Evolutionary conservation across 1,139 yeast genomes (phyloP).

Genomic region (Nakaseomyces nivariensis): DNA sequence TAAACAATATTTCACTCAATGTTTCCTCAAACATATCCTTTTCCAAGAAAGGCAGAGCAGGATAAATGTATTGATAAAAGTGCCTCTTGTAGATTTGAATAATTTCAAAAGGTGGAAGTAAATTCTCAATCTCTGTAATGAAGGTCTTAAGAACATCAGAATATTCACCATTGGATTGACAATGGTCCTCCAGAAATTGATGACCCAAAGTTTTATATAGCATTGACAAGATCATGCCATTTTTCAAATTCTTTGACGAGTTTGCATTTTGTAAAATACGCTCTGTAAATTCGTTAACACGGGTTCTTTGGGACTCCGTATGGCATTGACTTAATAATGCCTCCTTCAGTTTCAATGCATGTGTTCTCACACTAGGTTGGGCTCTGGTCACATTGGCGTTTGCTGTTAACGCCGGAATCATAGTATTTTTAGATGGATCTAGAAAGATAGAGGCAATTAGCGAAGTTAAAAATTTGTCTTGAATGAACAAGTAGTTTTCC

Average conservation of each 20-base stretch:
- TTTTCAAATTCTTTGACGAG: conserved; percentile 16
- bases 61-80: conserved; percentile 16
- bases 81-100: conserved; percentile 13
- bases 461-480: conserved; percentile 22
- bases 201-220: conserved; percentile 17
- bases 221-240: conserved; percentile 20
- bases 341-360: conserved; percentile 17
- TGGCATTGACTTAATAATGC: conserved; percentile 16
- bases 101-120: conserved; percentile 13
- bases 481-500: conserved; percentile 23
- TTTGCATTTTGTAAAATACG: conserved; percentile 20
- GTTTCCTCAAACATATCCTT: conserved; percentile 15
- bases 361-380: conserved; percentile 14
- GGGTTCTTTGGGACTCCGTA: conserved; percentile 13
- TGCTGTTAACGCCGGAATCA: conserved; percentile 22
- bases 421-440: conserved; percentile 22
- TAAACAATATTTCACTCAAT: conserved; percentile 10
- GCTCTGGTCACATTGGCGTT: conserved; percentile 16
- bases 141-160: conserved; percentile 14
- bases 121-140: conserved; percentile 9
- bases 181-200: conserved; percentile 14
- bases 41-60: conserved; percentile 16
- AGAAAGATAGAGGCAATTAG: conserved; percentile 22
- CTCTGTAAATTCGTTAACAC: conserved; percentile 21
- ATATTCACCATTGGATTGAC: conserved; percentile 12